Percentiles rank a stretch among this genome's conserved stretches.
phyloP scores from a whole-genome alignment of 192 early-diverging fungal genomes.

The Chytriomyces sp. region DNA sequence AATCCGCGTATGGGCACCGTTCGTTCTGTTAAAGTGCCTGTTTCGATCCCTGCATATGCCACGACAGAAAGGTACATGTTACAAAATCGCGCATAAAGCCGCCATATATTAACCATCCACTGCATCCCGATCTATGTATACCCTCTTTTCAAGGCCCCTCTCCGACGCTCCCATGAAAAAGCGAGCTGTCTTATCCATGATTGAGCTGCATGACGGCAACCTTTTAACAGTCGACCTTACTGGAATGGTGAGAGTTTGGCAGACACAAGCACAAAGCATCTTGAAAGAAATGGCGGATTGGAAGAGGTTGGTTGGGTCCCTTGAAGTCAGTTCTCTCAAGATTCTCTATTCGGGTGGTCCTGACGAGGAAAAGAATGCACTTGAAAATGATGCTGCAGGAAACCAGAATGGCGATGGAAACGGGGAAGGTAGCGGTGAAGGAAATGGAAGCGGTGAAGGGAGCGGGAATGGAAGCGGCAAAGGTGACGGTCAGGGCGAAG shows the following conservation, averaged over 20 bases:
- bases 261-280: background rate
- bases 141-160: no score
- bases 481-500: constrained; percentile 6
- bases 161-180: no score
- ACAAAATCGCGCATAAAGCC: background rate
- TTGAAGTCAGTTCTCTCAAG: constrained; percentile 2
- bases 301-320: constrained; percentile 21
- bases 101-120: no score
- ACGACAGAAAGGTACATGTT: background rate
- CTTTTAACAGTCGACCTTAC: constrained; percentile 22
- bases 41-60: constrained; percentile 18
- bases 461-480: constrained; percentile 20
- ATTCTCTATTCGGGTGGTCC: constrained; percentile 6
- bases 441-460: background rate
- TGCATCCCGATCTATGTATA: no score
- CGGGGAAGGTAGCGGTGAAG: constrained; percentile 1
- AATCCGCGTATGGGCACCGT: constrained; percentile 11
- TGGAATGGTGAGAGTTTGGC: constrained; percentile 32
- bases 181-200: background rate
- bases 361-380: background rate
- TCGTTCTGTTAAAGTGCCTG: constrained; percentile 11
- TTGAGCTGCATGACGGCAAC: constrained; percentile 19
- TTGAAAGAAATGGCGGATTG: constrained; percentile 19
- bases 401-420: background rate
- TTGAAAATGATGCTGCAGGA: background rate